Base-by-base conservation (phyloP, 208 protist species). In the Phytomonas sp. region DNA sequence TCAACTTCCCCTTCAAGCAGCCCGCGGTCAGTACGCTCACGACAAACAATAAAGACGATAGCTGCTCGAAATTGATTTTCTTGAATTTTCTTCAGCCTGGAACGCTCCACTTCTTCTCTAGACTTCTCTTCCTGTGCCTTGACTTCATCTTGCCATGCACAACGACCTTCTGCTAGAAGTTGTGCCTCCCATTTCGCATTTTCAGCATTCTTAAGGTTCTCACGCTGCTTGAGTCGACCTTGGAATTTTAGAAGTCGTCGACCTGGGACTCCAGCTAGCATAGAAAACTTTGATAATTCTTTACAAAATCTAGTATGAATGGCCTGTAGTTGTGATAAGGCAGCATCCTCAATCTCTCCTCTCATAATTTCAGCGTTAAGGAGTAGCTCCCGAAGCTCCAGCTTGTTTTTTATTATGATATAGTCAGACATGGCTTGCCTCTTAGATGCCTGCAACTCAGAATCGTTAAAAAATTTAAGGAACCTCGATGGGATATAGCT, bases 21-120 rank as follows among this genome's bases (percentile, higher is more conserved):
- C 5, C 81, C 66, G 26, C 64, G 13, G 31, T 76, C 65, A 32
- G 56, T 74, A 29, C 75, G 76, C 37, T 87, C 84, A 51, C 85
- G 69, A 4, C 73, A 76, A 6, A 82, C 70, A 28, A 94, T 36
- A 60, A 94, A 94, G 28, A 79, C 85, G 17, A 72, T 28, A 5
- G 89, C 85, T 0, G 81, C 82, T 59, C 82, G 62, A 71, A 88
- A 75, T 17, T 72, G 68, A 60, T 78, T 51, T 51, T 51, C 40
- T 51, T 51, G 13, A 15, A 15, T 2, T 51, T 51, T 34, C 36
- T 72, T 66, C 37, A 66, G 40, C 64, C 67, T 71, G 26, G 64
- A 74, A 43, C 40, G 60, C 65, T 46, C 66, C n/a, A 60, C 46
- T 23, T 40, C 70, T n/a, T 71, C 40, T 56, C 9, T 72, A 20